Evolutionary conservation across 1,284 basidiomycete genomes (phyloP).

Genomic region (Tranzscheliella williamsii): DNA sequence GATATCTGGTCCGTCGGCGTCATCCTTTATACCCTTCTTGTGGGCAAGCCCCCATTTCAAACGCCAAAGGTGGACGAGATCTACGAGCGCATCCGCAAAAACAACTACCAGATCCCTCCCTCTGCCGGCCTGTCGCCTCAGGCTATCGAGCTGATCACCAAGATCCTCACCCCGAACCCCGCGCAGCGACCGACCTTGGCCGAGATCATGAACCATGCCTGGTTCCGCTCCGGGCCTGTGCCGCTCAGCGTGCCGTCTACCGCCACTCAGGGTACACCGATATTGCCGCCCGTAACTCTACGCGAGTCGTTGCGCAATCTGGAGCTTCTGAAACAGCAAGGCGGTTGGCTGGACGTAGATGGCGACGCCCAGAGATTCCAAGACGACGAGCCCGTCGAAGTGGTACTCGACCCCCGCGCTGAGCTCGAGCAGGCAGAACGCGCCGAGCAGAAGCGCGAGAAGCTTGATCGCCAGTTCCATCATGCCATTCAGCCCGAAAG

Average conservation of each 20-base stretch:
- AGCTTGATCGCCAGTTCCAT: conserved; percentile 85
- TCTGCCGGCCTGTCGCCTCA: conserved; percentile 74
- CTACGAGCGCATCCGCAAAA: conserved; percentile 83
- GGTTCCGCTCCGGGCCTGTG: conserved; percentile 81
- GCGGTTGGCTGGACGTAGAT: conserved; percentile 51
- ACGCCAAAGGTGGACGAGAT: conserved; percentile 78
- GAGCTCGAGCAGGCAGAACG: conserved; percentile 45
- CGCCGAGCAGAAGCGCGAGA: conserved; percentile 55
- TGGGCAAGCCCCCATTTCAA: conserved; percentile 95
- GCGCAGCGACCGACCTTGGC: conserved; percentile 77
- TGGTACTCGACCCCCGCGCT: conserved; percentile 27
- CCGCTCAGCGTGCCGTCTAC: conserved; percentile 78
- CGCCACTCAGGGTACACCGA: conserved; percentile 74
- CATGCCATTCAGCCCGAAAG: conserved; percentile 91
- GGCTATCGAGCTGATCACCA: conserved; percentile 77
- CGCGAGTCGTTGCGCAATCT: conserved; percentile 47
- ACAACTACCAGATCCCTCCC: conserved; percentile 87
- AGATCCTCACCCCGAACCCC: conserved; percentile 74
- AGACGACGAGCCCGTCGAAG: conserved; percentile 12
- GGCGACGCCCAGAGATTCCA: conserved; percentile 9
- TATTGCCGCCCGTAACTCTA: conserved; percentile 67
- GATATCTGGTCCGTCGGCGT: conserved; percentile 98
- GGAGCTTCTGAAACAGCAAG: conserved; percentile 47
- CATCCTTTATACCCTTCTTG: conserved; percentile 85
- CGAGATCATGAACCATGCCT: conserved; percentile 81